A percentile compares a stretch with the other conserved stretches of the same genome.
These are phyloP conservation scores for Goffeauzyma gilvescens DNA, from an alignment of 768 basidiomycete genomes.

Conservation along the genomic window DNA sequence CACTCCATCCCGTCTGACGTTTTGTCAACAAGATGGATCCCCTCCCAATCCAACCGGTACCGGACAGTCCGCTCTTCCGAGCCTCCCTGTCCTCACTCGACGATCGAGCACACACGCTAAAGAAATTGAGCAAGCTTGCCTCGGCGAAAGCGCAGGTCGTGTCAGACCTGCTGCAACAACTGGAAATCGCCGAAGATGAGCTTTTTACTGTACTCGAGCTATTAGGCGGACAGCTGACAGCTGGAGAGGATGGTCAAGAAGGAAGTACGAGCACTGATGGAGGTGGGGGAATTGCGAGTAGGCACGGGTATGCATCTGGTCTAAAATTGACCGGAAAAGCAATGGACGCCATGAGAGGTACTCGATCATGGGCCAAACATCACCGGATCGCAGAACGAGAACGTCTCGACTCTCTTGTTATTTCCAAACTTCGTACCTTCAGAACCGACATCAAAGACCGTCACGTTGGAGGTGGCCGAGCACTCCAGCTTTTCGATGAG, in stretches of 20 bases:
- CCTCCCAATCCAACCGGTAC: background rate
- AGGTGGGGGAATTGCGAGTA: background rate
- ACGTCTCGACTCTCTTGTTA: background rate
- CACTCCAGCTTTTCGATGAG: background rate
- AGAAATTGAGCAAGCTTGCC: background rate
- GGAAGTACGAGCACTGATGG: too few species aligned
- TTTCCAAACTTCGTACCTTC: background rate
- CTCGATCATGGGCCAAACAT: background rate
- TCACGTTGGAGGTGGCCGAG: background rate
- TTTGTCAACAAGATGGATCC: too few species aligned
- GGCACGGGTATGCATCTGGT: background rate
- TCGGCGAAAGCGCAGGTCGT: background rate
- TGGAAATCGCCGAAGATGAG: background rate
- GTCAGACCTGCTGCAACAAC: background rate
- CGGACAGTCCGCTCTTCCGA: background rate
- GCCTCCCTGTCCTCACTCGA: conserved; percentile 1
- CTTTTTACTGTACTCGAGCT: background rate
- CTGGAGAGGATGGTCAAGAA: too few species aligned
- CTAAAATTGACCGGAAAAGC: background rate
- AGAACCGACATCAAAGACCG: background rate
- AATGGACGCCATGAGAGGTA: background rate
- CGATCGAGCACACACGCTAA: background rate
- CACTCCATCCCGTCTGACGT: too few species aligned
- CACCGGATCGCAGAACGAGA: background rate
- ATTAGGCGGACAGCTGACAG: background rate